phyloP scores from a whole-genome alignment of 176 grass and related monocot genomes.

The Oryza glumipatula region DNA sequence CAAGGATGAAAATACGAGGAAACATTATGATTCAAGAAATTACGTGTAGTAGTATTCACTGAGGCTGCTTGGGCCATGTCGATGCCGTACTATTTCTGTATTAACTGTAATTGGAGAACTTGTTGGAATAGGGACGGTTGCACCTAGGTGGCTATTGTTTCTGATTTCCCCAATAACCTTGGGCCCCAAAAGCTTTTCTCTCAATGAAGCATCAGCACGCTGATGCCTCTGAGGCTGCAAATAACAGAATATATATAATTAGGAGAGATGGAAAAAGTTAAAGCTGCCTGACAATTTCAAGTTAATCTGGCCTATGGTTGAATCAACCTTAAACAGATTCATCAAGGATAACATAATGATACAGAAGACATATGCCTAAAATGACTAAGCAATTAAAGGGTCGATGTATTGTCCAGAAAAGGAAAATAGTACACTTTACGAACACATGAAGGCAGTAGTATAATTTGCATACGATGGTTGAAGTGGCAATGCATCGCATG shows the following conservation, averaged over 20 bases:
- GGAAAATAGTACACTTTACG: background rate
- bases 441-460: constrained; percentile 13
- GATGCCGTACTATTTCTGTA: constrained; percentile 27
- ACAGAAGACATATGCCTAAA: background rate
- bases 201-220: constrained; percentile 43
- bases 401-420: background rate
- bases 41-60: constrained; percentile 88
- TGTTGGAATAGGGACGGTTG: constrained; percentile 44
- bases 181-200: constrained; percentile 48
- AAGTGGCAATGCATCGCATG: background rate
- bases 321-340: background rate
- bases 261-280: constrained; percentile 5
- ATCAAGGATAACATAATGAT: constrained; percentile 1
- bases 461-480: constrained; percentile 2
- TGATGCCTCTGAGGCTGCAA: constrained; percentile 58
- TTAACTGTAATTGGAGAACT: constrained; percentile 83
- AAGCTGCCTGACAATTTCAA: background rate
- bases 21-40: constrained; percentile 42
- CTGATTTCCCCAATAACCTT: constrained; percentile 45
- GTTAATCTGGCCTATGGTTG: background rate
- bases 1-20: constrained; percentile 24
- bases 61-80: constrained; percentile 34
- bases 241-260: background rate
- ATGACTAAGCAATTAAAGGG: constrained; percentile 14
- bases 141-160: constrained; percentile 34